Conservation (phyloP, 1,139 yeast species). For the Lodderomyces elongisporus region DNA sequence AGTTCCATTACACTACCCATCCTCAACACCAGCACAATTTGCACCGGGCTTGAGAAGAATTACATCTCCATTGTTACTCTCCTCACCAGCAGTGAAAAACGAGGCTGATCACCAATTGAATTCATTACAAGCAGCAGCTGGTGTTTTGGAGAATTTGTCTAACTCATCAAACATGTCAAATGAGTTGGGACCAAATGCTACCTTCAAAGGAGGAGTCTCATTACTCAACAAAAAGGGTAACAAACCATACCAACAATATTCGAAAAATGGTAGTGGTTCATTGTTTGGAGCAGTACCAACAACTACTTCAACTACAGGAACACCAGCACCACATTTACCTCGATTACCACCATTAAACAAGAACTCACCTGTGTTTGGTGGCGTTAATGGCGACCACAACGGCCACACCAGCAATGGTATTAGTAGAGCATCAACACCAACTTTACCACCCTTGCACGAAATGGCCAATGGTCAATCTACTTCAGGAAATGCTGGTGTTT, state of each 20-base stretch:
- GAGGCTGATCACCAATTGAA: constrained; percentile 12
- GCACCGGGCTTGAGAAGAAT: constrained; percentile 61
- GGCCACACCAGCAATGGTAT: constrained; percentile 4
- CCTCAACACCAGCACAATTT: constrained; percentile 66
- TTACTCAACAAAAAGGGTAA: constrained; percentile 20
- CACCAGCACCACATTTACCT: constrained; percentile 10
- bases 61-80: constrained; percentile 58
- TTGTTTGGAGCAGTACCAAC: too few relatives aligned
- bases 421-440: constrained; percentile 11
- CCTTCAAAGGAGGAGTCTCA: constrained; percentile 28
- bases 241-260: too few relatives aligned
- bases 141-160: constrained; percentile 59
- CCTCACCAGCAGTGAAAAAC: constrained; percentile 38
- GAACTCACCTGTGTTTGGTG: constrained; percentile 8
- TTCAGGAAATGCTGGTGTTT: not conserved
- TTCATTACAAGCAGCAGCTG: constrained; percentile 47
- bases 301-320: constrained; percentile 1
- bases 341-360: constrained; percentile 4
- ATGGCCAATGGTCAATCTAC: constrained; percentile 10
- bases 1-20: constrained; percentile 60
- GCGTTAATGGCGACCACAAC: too few relatives aligned
- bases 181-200: constrained; percentile 44
- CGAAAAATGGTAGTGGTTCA: constrained; percentile 2
- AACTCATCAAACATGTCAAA: too few relatives aligned
- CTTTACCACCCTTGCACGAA: constrained; percentile 35